phyloP scores from a whole-genome alignment of 768 basidiomycete genomes.

The Zangia roseola region DNA sequence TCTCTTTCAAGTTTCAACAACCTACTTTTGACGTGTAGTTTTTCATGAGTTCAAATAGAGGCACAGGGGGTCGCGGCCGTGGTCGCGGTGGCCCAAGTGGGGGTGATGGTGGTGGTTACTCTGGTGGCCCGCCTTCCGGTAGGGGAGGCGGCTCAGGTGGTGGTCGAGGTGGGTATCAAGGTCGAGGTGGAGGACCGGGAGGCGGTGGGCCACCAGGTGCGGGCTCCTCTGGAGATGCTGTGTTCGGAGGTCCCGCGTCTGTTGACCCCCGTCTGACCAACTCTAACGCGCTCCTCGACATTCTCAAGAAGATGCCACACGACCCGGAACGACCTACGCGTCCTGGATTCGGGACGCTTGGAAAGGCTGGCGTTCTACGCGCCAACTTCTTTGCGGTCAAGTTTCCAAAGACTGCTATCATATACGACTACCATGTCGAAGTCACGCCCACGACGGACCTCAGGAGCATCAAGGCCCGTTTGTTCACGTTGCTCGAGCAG shows the following conservation, averaged over 20 bases:
- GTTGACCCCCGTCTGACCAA: constrained; percentile 35
- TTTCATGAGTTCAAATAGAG: constrained; percentile 19
- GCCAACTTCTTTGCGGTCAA: constrained; percentile 51
- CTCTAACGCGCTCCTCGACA: constrained; percentile 26
- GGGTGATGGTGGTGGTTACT: constrained; percentile 16
- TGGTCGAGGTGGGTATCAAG: constrained; percentile 11
- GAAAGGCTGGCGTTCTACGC: constrained; percentile 40
- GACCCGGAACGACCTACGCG: constrained; percentile 42
- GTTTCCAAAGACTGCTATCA: constrained; percentile 34
- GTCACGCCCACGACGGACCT: constrained; percentile 35
- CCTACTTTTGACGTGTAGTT: not conserved
- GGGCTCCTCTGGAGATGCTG: constrained; percentile 25
- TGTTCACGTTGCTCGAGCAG: constrained; percentile 45
- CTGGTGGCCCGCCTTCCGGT: not conserved
- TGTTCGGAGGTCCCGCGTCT: constrained; percentile 31
- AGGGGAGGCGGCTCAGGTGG: constrained; percentile 1
- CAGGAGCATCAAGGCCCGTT: constrained; percentile 38
- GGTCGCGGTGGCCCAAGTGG: not conserved
- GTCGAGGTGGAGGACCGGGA: constrained; percentile 27
- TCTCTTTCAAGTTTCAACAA: not conserved
- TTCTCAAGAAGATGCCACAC: constrained; percentile 30
- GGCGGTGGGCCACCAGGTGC: constrained; percentile 28
- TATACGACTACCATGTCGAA: constrained; percentile 47
- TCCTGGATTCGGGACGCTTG: constrained; percentile 45
- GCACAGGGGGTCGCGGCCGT: not conserved